Evolutionary conservation across 2,329 filamentous ascomycete species (phyloP), one percentile per base, ranked within the genome.

Genomic region (Diplodia intermedia): DNA sequence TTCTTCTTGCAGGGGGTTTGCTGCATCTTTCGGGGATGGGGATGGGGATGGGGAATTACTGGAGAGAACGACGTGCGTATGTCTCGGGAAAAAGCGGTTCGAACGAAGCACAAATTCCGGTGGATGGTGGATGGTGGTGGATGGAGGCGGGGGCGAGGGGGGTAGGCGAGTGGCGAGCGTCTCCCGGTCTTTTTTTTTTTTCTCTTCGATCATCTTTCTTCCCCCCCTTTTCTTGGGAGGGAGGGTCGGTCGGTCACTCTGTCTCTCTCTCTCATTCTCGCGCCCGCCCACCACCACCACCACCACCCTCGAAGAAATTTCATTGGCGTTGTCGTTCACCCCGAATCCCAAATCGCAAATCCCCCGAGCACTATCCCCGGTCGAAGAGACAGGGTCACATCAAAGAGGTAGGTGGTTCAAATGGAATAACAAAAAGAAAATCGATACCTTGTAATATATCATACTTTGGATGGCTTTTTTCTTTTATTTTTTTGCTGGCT

Each of bases 381-480:
- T 20, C 14, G 43, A 20, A 47, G 18, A 20, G 9, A 47, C 15
- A 47, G 11, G 43, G 43, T n/a, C 43, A n/a, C 43, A 20, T 20
- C 43, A 20, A 47, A 47, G 43, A 47, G 43, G n/a, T 47, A 7
- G 31, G 9, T 8, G 7, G 31, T 11, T 36, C 36, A 18, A 36
- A 56, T 20, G 53, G 26, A 20, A 11, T 3, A 26, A 33, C 20
- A 31, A 56, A 56, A 56, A 56, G 29, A 56, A 56, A 56, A 56
- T 56, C 26, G 15, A n/a, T 56, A 47, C 43, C 43, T 47, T 47
- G 43, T 47, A 47, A 47, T 47, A 47, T 47, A 47, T 47, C 43
- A 47, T 47, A 47, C 43, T 47, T 47, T 47, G n/a, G 43, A 20
- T 47, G n/a, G 43, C 43, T 47, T 47, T 47, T 47, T 8, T 14